Conservation (phyloP, 2,329 filamentous ascomycete species). For the Aureobasidium melanogenum region DNA sequence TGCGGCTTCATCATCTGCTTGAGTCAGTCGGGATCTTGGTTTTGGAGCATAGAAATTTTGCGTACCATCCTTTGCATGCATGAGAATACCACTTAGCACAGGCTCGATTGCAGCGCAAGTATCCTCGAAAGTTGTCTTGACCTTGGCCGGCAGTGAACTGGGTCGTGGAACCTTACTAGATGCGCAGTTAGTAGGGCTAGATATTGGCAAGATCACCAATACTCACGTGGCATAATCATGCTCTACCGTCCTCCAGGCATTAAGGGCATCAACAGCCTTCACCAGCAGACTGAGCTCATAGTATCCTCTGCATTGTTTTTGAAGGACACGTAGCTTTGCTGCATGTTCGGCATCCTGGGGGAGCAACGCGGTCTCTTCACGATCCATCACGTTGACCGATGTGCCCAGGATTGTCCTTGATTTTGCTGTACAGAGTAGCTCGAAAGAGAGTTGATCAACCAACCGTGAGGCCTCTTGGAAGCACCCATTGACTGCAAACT, state of each 20-base stretch:
- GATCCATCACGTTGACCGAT: conserved; percentile 28
- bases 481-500: conserved; percentile 33
- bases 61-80: conserved; percentile 20
- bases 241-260: conserved; percentile 35
- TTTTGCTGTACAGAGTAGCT: conserved; percentile 34
- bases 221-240: conserved; percentile 25
- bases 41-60: background rate
- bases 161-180: conserved; percentile 14
- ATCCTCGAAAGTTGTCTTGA: conserved; percentile 32
- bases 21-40: background rate
- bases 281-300: conserved; percentile 36
- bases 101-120: conserved; percentile 30
- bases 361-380: conserved; percentile 16
- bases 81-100: conserved; percentile 27
- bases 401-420: conserved; percentile 33
- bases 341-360: conserved; percentile 15
- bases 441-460: conserved; percentile 41
- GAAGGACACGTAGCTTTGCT: conserved; percentile 18
- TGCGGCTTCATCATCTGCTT: conserved; percentile 39
- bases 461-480: conserved; percentile 49
- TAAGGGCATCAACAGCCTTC: conserved; percentile 33
- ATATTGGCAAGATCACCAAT: no score
- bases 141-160: conserved; percentile 17
- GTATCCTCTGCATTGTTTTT: conserved; percentile 27
- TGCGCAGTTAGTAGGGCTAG: background rate